Evolutionary conservation across 177 flowering plant genomes (phyloP), one percentile per base, ranked within the genome.

Genomic region (Vitis hybrid): DNA sequence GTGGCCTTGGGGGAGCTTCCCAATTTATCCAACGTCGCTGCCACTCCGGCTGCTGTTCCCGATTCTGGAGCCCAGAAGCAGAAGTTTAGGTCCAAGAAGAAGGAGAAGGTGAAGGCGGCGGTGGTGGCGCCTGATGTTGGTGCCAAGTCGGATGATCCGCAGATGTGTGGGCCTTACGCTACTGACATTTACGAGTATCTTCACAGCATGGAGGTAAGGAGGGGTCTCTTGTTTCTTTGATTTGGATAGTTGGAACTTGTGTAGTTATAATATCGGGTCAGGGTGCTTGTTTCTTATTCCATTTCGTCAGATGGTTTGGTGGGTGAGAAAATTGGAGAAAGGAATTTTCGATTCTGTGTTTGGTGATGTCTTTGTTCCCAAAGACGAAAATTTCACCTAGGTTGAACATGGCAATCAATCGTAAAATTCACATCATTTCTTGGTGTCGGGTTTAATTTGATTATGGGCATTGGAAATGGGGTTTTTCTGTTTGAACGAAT

Each of bases 1-100:
- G 92, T 85, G 2, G 92, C 81, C 0, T 67, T 94, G 65, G 92
- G 97, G 8, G 97, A 94, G 81, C 76, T 92, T n/a, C 69, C 87
- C 2, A 82, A 79, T 61, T n/a, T 72, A 30, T 18, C 81, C 15
- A 80, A 80, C 61, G 41, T 70, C 8, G 63, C 30, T 56, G 76
- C 52, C 27, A 13, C 68, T 5, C 60, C 24, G 57, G 65, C 21
- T 52, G 58, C 52, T 46, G 61, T 48, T 41, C 9, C 66, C 53
- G 67, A 21, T 57, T 8, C 32, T 4, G 73, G 63, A 41, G 57
- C 51, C 15, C 63, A 66, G 66, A 77, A 80, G 65, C 71, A 69
- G 17, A 76, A 69, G 46, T 56, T 48, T 3, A 67, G 64, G 49
- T 1, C 71, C 53, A 77, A 59, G 64, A 70, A 70, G 70, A 72